Evolutionary conservation across 2,329 filamentous ascomycete genomes (phyloP).

Genomic region (Epichloe sylvatica): DNA sequence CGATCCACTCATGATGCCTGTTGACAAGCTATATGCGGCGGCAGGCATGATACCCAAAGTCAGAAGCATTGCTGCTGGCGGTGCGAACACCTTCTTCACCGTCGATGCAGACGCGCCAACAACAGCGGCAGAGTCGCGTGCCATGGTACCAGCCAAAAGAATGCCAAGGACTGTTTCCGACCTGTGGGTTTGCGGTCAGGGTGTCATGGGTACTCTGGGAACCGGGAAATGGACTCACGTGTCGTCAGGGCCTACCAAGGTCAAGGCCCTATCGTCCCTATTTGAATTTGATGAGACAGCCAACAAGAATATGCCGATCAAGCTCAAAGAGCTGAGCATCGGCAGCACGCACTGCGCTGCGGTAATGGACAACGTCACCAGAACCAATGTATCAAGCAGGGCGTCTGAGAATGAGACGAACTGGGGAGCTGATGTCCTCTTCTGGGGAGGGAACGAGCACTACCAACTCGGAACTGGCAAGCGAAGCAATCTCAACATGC

Average conservation of each 20-base stretch:
- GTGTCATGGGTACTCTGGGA: slow-evolving; percentile 70
- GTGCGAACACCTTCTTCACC: slow-evolving; percentile 74
- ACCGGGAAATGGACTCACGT: slow-evolving; percentile 84
- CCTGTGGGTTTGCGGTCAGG: slow-evolving; percentile 75
- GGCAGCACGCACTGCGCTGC: slow-evolving; percentile 72
- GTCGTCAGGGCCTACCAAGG: slow-evolving; percentile 61
- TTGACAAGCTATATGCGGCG: slow-evolving; percentile 58
- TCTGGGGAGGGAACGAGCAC: slow-evolving; percentile 90
- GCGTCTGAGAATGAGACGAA: slow-evolving; percentile 58
- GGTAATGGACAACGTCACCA: slow-evolving; percentile 68
- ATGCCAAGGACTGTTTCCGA: slow-evolving; percentile 34
- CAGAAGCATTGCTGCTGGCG: slow-evolving; percentile 71
- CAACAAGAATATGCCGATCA: slow-evolving; percentile 60
- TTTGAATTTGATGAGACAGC: slow-evolving; percentile 73
- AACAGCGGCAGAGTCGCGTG: slow-evolving; percentile 7
- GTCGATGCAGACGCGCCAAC: slow-evolving; percentile 55
- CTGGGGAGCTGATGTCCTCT: slow-evolving; percentile 78
- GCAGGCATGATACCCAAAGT: slow-evolving; percentile 50
- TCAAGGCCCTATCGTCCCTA: slow-evolving; percentile 70
- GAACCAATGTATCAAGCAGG: slow-evolving; percentile 39
- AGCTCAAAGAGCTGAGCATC: slow-evolving; percentile 55
- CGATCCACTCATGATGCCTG: slow-evolving; percentile 54
- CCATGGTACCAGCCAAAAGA: slow-evolving; percentile 18
- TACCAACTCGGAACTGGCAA: slow-evolving; percentile 89
- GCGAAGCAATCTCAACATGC: slow-evolving; percentile 63